These are phyloP conservation scores for Copromyces sp. DNA, from an alignment of 495 filamentous ascomycete genomes.

Conservation along the genomic window DNA sequence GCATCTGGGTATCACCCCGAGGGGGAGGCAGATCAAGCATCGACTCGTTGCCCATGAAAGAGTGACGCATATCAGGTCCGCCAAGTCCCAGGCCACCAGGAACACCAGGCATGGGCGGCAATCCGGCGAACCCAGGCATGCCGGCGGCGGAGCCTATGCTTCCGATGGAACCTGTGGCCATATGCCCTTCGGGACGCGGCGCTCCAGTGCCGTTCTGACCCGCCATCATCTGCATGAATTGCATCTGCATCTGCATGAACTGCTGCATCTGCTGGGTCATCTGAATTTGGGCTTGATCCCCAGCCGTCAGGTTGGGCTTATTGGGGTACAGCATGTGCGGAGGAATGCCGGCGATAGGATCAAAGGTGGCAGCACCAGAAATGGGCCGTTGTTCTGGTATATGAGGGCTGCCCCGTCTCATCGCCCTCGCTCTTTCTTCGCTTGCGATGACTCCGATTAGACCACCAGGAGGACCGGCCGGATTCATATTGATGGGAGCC, in stretches of 20 bases:
- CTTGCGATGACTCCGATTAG: constrained; percentile 84
- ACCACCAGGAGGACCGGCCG: constrained; percentile 48
- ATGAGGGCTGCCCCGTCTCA: constrained; percentile 72
- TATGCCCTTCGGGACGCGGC: constrained; percentile 24
- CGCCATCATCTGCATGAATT: constrained; percentile 76
- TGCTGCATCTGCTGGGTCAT: constrained; percentile 80
- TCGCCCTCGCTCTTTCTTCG: constrained; percentile 68
- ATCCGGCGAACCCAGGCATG: constrained; percentile 9
- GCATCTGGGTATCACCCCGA: constrained; percentile 29
- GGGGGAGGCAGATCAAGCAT: constrained; percentile 28
- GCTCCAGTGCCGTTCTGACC: constrained; percentile 25
- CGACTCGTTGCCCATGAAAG: constrained; percentile 30
- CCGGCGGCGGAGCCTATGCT: constrained; percentile 13
- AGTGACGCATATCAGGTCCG: constrained; percentile 31
- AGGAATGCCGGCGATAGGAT: constrained; percentile 36
- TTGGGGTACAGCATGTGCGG: constrained; percentile 38
- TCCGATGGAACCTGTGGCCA: constrained; percentile 24
- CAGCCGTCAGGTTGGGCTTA: constrained; percentile 40
- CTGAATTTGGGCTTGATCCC: constrained; percentile 70
- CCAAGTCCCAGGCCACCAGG: constrained; percentile 5
- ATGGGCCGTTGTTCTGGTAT: constrained; percentile 25
- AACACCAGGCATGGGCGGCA: constrained; percentile 9
- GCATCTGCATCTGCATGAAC: constrained; percentile 93
- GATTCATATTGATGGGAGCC: constrained; percentile 18
- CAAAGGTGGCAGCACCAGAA: constrained; percentile 23